Base-by-base conservation (phyloP, 2,329 filamentous ascomycete genomes). In the Botrytis cinerea region DNA sequence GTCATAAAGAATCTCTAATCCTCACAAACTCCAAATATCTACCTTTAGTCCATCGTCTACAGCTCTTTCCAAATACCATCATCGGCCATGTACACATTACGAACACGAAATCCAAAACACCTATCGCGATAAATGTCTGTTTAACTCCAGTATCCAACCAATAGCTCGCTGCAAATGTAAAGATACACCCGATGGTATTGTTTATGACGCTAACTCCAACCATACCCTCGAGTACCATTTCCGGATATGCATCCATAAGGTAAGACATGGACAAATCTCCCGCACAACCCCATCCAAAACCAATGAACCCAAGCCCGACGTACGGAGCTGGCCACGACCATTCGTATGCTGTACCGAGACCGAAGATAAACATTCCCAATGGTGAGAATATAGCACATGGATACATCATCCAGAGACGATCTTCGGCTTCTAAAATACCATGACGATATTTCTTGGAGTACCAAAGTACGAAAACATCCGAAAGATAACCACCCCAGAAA, bases 221-320 rank as follows among this genome's bases (percentile, higher is more conserved):
- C 87, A 88, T 88, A 43, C 87, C 87, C 76, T 88, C 87, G 4
- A 88, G 80, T 9, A 88, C 84, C 83, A 87, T 87, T 48, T 87
- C 86, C 0, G 86, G 86, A 73, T 88, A 88, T 5, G 84, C 85
- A 74, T 88, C 87, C 76, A 86, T 86, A 7, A 88, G 80, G 74
- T 88, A 88, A 0, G 87, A 85, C 82, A 87, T 84, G 71, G 84
- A 83, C 73, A 89, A 78, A 79, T 89, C 87, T 9, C 87, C 87
- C 2, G 86, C 86, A 69, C 87, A 89, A 12, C 87, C 87, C 80
- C 87, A 89, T 2, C 87, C 87, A 72, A 89, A 89, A 7, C 87
- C 87, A 43, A 88, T 88, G 75, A 89, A 85, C 5, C 85, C 87
- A 0, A 89, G 80, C 2, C 86, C 87, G 22, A 89, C 81, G 71